Percentiles rank a stretch among this genome's conserved stretches.
Conservation (phyloP, 2,329 filamentous ascomycete species). For the Botrytis squamosa region DNA sequence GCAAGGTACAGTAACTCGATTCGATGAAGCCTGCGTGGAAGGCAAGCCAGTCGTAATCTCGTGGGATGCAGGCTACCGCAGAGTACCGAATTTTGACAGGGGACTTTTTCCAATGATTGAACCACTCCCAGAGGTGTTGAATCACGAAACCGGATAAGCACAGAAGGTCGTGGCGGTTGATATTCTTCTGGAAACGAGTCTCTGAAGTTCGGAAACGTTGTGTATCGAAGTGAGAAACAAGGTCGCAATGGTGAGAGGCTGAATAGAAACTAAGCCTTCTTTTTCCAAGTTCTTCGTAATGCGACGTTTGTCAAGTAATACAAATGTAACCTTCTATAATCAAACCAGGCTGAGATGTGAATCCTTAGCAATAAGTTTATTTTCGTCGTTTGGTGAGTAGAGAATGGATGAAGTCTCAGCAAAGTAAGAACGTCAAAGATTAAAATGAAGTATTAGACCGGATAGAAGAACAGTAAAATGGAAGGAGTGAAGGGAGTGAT, state of each 20-base stretch:
- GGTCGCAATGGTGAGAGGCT: conserved; percentile 27
- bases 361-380: background rate
- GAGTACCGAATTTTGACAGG: conserved; percentile 31
- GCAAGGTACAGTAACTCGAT: conserved; percentile 22
- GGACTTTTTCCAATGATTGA: conserved; percentile 26
- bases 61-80: conserved; percentile 35
- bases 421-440: conserved; percentile 7
- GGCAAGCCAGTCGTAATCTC: conserved; percentile 34
- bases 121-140: conserved; percentile 24
- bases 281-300: background rate
- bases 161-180: conserved; percentile 33
- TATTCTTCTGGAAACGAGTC: conserved; percentile 36
- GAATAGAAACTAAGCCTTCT: background rate
- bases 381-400: background rate
- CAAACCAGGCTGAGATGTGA: conserved; percentile 1
- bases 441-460: background rate
- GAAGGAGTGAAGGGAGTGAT: background rate
- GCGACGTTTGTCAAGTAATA: conserved; percentile 11
- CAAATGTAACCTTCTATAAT: conserved; percentile 12
- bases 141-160: conserved; percentile 30
- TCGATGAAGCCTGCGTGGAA: conserved; percentile 26
- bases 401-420: conserved; percentile 13
- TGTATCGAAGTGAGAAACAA: conserved; percentile 27
- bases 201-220: conserved; percentile 30
- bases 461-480: background rate